Evolutionary conservation across 345 rosid genomes (phyloP).

Genomic region (Abelmoschus esculentus): DNA sequence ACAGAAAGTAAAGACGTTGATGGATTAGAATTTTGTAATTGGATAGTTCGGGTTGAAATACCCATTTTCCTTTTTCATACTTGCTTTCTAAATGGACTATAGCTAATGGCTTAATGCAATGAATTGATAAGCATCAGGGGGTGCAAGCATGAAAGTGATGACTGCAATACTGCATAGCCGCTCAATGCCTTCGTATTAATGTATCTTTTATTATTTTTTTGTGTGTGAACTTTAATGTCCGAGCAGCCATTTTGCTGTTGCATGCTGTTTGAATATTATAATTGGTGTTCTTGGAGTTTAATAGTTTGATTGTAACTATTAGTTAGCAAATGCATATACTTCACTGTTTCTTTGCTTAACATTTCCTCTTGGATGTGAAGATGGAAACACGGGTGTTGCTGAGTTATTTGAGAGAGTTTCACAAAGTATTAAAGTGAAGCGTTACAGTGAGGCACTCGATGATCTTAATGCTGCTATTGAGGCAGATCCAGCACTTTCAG

Average conservation of each 20-base stretch:
- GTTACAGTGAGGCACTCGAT: slow-evolving; percentile 73
- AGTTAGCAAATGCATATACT: not conserved
- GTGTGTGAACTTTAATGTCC: not conserved
- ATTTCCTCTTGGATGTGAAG: slow-evolving; percentile 30
- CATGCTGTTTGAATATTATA: not conserved
- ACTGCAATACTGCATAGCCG: not conserved
- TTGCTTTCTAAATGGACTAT: too few relatives aligned
- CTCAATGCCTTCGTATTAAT: not conserved
- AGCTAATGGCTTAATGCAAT: too few relatives aligned
- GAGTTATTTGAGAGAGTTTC: slow-evolving; percentile 76
- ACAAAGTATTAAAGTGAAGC: slow-evolving; percentile 70
- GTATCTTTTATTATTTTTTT: not conserved
- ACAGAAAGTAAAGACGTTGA: not conserved
- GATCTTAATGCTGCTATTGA: slow-evolving; percentile 94
- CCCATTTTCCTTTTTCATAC: not conserved
- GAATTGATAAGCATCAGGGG: too few relatives aligned
- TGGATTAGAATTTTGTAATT: not conserved
- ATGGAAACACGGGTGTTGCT: slow-evolving; percentile 54
- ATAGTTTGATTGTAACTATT: not conserved
- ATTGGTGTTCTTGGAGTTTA: not conserved
- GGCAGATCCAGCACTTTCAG: slow-evolving; percentile 79
- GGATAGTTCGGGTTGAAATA: not conserved
- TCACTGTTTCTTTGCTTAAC: not conserved
- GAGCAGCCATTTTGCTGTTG: not conserved
- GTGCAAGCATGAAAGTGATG: too few relatives aligned